A percentile compares a stretch with the other conserved stretches of the same genome.
These are phyloP conservation scores for Dryas alaskensis DNA, from an alignment of 306 rosid genomes.

Conservation along the genomic window DNA sequence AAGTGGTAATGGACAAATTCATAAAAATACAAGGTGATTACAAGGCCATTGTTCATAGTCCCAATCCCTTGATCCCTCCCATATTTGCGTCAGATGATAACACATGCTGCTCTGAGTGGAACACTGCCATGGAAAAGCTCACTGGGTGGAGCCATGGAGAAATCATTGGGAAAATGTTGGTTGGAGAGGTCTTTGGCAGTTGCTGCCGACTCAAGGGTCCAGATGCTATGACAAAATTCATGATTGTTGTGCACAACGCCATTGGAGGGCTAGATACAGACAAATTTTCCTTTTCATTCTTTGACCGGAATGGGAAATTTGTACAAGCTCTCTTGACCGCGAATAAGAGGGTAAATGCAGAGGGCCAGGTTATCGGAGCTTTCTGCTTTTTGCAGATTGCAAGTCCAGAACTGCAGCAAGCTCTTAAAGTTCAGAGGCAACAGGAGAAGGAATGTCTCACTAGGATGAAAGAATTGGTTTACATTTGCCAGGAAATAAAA, in stretches of 20 bases:
- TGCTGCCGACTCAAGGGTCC: constrained; percentile 86
- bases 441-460: constrained; percentile 74
- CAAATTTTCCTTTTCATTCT: constrained; percentile 75
- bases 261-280: constrained; percentile 81
- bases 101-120: constrained; percentile 98
- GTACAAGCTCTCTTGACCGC: constrained; percentile 90
- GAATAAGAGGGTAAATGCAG: constrained; percentile 79
- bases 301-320: constrained; percentile 62
- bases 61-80: constrained; percentile 94
- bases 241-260: constrained; percentile 93
- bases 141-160: constrained; percentile 83
- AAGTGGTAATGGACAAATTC: constrained; percentile 95
- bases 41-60: constrained; percentile 92
- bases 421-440: constrained; percentile 70
- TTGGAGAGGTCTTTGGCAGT: constrained; percentile 92
- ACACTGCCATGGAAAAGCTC: constrained; percentile 93
- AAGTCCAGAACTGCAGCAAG: constrained; percentile 82
- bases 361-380: constrained; percentile 81
- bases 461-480: constrained; percentile 89
- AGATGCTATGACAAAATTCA: constrained; percentile 82
- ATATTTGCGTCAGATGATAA: constrained; percentile 96
- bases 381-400: constrained; percentile 95
- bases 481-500: constrained; percentile 91
- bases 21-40: constrained; percentile 94
- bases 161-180: constrained; percentile 78